Evolutionary conservation across 1,284 basidiomycete genomes (phyloP).

Genomic region (Leucoagaricus sp.): DNA sequence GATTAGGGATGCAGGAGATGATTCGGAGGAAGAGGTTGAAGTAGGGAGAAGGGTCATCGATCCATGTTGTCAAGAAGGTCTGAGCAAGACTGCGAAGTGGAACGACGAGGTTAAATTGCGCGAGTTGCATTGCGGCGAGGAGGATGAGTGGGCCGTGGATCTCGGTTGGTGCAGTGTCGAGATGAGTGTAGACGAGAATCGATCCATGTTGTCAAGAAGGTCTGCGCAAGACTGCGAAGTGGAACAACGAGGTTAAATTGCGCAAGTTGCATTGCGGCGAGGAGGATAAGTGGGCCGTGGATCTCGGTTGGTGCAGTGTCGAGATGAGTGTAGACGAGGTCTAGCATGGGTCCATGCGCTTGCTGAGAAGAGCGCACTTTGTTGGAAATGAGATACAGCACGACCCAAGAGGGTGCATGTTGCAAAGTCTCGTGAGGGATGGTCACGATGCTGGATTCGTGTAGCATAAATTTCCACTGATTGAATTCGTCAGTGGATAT

Average conservation of each 20-base stretch:
- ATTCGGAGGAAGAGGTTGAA: constrained; percentile 60
- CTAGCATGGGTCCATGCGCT: constrained; percentile 39
- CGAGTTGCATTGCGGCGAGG: constrained; percentile 48
- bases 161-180: constrained; percentile 30
- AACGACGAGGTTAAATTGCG: constrained; percentile 45
- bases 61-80: constrained; percentile 42
- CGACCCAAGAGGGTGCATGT: constrained; percentile 49
- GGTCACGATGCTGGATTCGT: background rate
- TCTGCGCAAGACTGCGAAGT: constrained; percentile 42
- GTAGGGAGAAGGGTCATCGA: constrained; percentile 37
- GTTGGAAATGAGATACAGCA: constrained; percentile 51
- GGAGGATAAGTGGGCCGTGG: constrained; percentile 45
- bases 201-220: constrained; percentile 44
- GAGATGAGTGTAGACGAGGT: constrained; percentile 41
- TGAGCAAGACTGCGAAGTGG: constrained; percentile 45
- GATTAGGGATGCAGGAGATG: constrained; percentile 41
- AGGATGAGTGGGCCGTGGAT: constrained; percentile 47
- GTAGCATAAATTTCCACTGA: constrained; percentile 37
- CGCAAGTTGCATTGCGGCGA: constrained; percentile 50
- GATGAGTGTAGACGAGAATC: constrained; percentile 36
- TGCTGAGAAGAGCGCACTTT: constrained; percentile 45
- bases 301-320: constrained; percentile 30
- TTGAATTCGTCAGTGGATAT: constrained; percentile 36
- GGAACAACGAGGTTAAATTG: constrained; percentile 46
- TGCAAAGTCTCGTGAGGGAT: background rate